Conservation (phyloP, 257 asterid species). For the Solanum commersonii region DNA sequence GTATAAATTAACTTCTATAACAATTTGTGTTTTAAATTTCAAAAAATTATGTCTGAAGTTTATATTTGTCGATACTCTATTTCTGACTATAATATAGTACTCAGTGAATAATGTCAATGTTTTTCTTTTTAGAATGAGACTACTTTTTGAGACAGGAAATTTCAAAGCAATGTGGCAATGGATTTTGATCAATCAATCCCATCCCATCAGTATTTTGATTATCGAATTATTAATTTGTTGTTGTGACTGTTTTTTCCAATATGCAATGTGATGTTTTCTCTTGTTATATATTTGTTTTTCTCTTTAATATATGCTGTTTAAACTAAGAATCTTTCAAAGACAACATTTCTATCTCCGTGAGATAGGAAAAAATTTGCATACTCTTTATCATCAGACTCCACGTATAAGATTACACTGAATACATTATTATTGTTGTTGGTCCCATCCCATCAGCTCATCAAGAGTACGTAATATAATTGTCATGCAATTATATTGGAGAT, state of each 20-base stretch:
- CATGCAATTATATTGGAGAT: neutral
- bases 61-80: neutral
- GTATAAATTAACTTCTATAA: neutral
- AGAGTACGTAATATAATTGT: neutral
- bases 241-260: neutral
- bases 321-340: too few species aligned
- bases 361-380: neutral
- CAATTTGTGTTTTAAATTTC: neutral
- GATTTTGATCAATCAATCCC: neutral
- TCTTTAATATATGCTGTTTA: neutral
- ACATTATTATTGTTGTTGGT: neutral
- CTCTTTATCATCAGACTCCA: accelerated
- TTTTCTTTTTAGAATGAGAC: neutral
- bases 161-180: neutral
- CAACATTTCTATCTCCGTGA: too few species aligned
- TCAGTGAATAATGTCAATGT: neutral
- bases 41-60: neutral
- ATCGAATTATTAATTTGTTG: neutral
- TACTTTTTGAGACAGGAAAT: neutral
- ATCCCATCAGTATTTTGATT: neutral
- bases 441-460: neutral
- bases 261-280: neutral
- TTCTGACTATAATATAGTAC: neutral
- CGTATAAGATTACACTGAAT: neutral
- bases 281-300: neutral